A percentile compares a stretch with the other conserved stretches of the same genome.
phyloP scores from a whole-genome alignment of 306 rosid species.

The Morella rubra region DNA sequence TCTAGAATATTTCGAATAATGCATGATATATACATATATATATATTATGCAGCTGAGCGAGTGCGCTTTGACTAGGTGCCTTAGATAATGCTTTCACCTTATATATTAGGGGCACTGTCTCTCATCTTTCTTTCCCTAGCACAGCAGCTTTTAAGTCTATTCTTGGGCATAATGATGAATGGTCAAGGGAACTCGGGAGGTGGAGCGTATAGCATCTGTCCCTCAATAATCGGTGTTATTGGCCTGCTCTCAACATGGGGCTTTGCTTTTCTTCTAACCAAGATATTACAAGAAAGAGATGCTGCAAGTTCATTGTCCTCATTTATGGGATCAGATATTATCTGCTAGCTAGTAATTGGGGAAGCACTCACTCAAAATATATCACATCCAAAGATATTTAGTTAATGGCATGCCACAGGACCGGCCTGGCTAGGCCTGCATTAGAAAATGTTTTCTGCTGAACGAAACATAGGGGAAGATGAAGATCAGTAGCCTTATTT shows the following conservation, averaged over 20 bases:
- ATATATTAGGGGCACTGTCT: conserved; percentile 27
- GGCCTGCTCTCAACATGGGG: too few species aligned
- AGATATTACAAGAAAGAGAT: too few species aligned
- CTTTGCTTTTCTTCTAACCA: too few species aligned
- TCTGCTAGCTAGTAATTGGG: not conserved
- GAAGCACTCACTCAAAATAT: not conserved
- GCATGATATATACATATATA: not conserved
- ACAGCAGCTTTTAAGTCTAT: conserved; percentile 25
- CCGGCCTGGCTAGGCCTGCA: not conserved
- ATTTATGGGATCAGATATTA: too few species aligned
- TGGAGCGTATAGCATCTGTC: conserved; percentile 21
- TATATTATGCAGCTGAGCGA: conserved; percentile 13
- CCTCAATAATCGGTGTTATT: not conserved
- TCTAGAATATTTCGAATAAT: conserved; percentile 21
- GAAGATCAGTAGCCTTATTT: not conserved
- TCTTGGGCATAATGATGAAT: conserved; percentile 40
- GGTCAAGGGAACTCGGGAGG: conserved; percentile 27
- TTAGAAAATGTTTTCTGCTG: not conserved
- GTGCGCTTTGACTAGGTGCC: conserved; percentile 50
- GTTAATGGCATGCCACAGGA: not conserved
- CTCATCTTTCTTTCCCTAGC: conserved; percentile 1
- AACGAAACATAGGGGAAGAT: not conserved
- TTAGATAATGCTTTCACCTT: conserved; percentile 25
- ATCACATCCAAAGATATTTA: not conserved
- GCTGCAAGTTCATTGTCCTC: too few species aligned